These are phyloP conservation scores for Epipyxis sp. DNA, from an alignment of 108 stramenopile genomes.

Conservation along the genomic window DNA sequence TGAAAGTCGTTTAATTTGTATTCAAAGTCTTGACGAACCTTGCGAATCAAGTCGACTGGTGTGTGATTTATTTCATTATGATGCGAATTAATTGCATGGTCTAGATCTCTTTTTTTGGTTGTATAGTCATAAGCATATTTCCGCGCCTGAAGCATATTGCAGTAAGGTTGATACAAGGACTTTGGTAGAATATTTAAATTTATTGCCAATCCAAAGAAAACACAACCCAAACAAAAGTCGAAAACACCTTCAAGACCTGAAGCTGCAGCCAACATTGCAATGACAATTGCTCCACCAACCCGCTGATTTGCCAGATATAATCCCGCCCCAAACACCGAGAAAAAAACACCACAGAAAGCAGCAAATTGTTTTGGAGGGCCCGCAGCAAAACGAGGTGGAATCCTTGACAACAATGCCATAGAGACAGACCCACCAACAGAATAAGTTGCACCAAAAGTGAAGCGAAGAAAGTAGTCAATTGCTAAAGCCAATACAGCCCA, in stretches of 20 bases:
- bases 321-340: slow-evolving; percentile 13
- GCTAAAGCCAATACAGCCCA: slow-evolving; percentile 15
- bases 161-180: slow-evolving; percentile 7
- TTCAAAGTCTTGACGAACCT: slow-evolving; percentile 19
- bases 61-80: not conserved
- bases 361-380: slow-evolving; percentile 33
- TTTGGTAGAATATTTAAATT: not conserved
- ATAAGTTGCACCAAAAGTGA: not conserved
- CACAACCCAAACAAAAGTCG: slow-evolving; percentile 14
- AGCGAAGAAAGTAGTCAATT: slow-evolving; percentile 20
- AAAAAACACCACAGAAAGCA: slow-evolving; percentile 14
- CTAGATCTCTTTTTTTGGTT: not conserved
- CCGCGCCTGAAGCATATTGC: not conserved
- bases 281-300: slow-evolving; percentile 3
- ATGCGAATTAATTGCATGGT: not conserved
- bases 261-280: not conserved
- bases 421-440: not conserved
- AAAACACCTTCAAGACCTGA: not conserved
- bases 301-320: not conserved
- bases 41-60: slow-evolving; percentile 30
- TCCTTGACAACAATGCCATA: not conserved
- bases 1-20: slow-evolving; percentile 9
- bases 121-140: not conserved
- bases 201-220: not conserved
- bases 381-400: not conserved